Base-by-base conservation (phyloP, 2,329 filamentous ascomycete species). In the Kalmusia sp. region DNA sequence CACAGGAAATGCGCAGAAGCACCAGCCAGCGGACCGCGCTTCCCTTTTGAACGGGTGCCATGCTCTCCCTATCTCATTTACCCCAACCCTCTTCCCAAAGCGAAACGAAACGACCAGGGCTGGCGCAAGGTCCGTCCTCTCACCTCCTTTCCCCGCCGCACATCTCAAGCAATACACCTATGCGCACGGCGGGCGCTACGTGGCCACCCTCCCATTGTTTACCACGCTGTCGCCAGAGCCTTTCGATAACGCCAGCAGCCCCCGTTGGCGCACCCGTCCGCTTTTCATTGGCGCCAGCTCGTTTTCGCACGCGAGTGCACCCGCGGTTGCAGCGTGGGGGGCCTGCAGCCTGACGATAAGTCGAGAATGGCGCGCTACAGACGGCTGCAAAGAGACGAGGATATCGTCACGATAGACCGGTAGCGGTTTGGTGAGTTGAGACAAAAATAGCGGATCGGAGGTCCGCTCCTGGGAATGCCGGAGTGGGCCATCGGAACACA, bases 151-250 rank as follows among this genome's bases (percentile, higher is more conserved):
- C 28, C 19, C 38, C 38, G 22, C 38, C 28, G 17, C 28, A 11
- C 7, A 11, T 3, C 28, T n/a, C n/a, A n/a, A 25, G 33, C 28
- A 45, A 45, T 24, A 24, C 9, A n/a, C 19, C 6, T 12, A 22
- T 27, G 17, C n/a, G 15, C 17, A 28, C 15, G 9, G 6, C 12
- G 4, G 21, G 38, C 38, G 22, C 38, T 27, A 41, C 38, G 38
- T 41, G 38, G 35, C 27, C 6, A 21, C 28, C 17, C 21, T n/a
- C 5, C 3, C 24, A 43, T 33, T 22, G 35, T 34, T 41, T 43
- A 54, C 55, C 43, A 53, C 47, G 38, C 51, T 45, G n/a, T n/a
- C n/a, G n/a, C n/a, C n/a, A n/a, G n/a, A n/a, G n/a, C 30, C 24
- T n/a, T 15, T 45, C 11, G 41, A 46, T 38, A 47, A 47, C 22